Evolutionary conservation across 352 stramenopile species (phyloP).

Genomic region (Globisporangium barbulae): DNA sequence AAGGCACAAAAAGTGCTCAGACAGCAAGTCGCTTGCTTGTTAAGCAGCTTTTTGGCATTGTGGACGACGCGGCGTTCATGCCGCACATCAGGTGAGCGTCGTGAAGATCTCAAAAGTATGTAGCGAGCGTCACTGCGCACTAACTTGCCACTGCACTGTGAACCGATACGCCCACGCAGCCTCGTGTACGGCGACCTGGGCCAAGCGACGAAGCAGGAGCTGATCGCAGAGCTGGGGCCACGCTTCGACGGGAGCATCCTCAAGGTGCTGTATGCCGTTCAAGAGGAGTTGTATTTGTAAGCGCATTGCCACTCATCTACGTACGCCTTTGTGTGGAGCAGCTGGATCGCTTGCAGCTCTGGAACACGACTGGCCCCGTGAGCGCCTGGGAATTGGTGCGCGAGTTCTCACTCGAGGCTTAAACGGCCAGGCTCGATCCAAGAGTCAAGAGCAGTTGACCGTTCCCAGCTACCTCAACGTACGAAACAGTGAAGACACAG

Average conservation of each 20-base stretch:
- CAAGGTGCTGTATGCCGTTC: constrained; percentile 23
- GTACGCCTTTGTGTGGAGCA: constrained; percentile 6
- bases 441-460: neutral
- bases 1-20: neutral
- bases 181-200: constrained; percentile 58
- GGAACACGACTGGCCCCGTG: constrained; percentile 41
- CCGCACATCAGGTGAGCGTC: constrained; percentile 51
- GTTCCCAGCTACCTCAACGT: neutral
- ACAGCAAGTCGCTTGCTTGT: neutral
- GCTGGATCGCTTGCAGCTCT: constrained; percentile 49
- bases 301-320: neutral
- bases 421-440: neutral
- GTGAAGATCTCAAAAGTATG: neutral
- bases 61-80: constrained; percentile 49
- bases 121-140: neutral
- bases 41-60: constrained; percentile 34
- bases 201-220: constrained; percentile 19
- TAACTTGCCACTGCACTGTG: neutral
- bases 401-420: constrained; percentile 21
- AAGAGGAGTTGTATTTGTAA: neutral
- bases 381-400: constrained; percentile 37
- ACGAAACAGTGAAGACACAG: neutral
- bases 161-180: constrained; percentile 17
- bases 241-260: constrained; percentile 28
- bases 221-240: constrained; percentile 38